Conservation (phyloP, 805 yeast genomes). For the Ogataea paraovalis region DNA sequence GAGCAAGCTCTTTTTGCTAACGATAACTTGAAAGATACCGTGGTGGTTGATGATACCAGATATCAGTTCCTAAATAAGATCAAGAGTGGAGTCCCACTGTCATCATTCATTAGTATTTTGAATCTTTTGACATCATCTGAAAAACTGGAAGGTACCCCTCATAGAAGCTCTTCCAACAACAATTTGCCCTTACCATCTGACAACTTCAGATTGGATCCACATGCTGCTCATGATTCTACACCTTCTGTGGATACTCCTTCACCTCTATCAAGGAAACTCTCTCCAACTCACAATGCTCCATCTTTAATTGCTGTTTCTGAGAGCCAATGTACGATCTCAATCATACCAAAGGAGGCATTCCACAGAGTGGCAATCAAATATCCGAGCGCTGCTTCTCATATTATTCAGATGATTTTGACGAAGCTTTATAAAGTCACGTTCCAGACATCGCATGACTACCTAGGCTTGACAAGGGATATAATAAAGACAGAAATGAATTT, state of each 20-base stretch:
- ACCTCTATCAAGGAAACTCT: not conserved
- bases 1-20: conserved; percentile 24
- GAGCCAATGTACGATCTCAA: conserved; percentile 77
- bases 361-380: conserved; percentile 63
- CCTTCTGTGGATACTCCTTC: not conserved
- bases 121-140: conserved; percentile 49
- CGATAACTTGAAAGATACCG: conserved; percentile 36
- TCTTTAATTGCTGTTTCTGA: conserved; percentile 69
- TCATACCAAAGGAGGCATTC: conserved; percentile 85
- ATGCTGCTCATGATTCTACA: conserved; percentile 10
- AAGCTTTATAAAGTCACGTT: conserved; percentile 86
- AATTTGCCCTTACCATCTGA: conserved; percentile 12
- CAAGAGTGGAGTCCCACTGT: conserved; percentile 78
- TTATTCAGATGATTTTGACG: conserved; percentile 86
- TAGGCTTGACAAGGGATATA: conserved; percentile 80
- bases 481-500: conserved; percentile 68
- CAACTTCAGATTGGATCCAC: conserved; percentile 14
- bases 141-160: not conserved
- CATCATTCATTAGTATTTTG: conserved; percentile 76
- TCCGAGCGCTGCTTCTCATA: conserved; percentile 89
- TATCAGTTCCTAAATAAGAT: conserved; percentile 78
- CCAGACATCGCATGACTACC: conserved; percentile 81
- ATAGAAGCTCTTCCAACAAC: not conserved
- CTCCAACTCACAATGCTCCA: conserved; percentile 7
- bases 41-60: conserved; percentile 50